Evolutionary conservation across 345 rosid genomes (phyloP).

Genomic region (Rhizophora apiculata): DNA sequence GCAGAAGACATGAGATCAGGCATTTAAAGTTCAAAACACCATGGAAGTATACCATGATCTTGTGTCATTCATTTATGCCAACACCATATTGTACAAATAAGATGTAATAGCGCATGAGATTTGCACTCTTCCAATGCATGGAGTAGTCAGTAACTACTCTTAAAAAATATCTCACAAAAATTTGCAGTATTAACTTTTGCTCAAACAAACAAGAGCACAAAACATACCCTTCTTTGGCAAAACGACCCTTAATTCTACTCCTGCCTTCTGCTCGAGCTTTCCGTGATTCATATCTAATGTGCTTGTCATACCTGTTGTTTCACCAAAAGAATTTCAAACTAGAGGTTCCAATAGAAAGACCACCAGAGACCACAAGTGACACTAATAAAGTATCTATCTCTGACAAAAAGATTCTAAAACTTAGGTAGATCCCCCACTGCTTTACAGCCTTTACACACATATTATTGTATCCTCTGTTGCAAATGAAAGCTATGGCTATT

Average conservation of each 20-base stretch:
- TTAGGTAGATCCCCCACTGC: background rate
- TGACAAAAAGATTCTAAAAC: background rate
- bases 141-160: too few species aligned
- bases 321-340: background rate
- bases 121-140: background rate
- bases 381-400: background rate
- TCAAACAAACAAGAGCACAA: background rate
- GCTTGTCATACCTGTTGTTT: constrained; percentile 67
- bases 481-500: background rate
- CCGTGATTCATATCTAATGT: constrained; percentile 76
- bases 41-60: too few species aligned
- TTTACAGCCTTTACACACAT: background rate
- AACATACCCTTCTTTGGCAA: constrained; percentile 45
- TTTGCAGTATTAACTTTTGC: background rate
- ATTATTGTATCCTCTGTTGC: background rate
- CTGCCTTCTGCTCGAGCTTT: constrained; percentile 85
- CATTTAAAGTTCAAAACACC: background rate
- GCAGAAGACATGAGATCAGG: background rate
- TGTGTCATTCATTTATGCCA: background rate
- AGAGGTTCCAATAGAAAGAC: background rate
- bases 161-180: too few species aligned
- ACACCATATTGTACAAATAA: background rate
- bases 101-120: background rate
- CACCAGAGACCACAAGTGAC: background rate
- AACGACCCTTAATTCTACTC: constrained; percentile 82